Evolutionary conservation across 1,139 yeast species (phyloP).

Genomic region (Diutina sp.): DNA sequence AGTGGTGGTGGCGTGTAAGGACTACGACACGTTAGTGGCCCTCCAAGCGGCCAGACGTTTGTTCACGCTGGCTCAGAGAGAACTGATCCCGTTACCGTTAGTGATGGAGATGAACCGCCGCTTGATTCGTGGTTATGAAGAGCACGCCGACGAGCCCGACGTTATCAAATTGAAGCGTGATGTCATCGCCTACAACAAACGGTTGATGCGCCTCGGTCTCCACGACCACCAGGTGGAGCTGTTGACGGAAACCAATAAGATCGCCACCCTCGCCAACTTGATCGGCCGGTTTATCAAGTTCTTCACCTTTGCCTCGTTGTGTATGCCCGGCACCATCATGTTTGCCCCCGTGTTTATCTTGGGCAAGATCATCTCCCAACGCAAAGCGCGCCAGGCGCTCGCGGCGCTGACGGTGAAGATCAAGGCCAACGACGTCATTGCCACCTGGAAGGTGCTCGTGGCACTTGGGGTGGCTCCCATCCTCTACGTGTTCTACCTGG

Average conservation of each 20-base stretch:
- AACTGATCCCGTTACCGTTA: constrained; percentile 31
- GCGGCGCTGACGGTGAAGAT: constrained; percentile 31
- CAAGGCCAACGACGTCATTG: constrained; percentile 32
- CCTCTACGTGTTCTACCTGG: constrained; percentile 27
- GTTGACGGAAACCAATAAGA: constrained; percentile 16
- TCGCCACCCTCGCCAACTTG: constrained; percentile 16
- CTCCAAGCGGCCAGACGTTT: constrained; percentile 28
- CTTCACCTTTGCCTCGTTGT: constrained; percentile 20
- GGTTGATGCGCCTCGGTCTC: constrained; percentile 21
- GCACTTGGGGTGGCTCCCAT: constrained; percentile 32
- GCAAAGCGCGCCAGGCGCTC: constrained; percentile 28
- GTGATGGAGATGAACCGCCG: constrained; percentile 35
- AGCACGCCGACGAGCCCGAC: constrained; percentile 22
- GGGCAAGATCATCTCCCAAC: constrained; percentile 20
- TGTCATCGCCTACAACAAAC: constrained; percentile 23
- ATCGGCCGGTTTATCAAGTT: constrained; percentile 18
- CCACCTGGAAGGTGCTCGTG: constrained; percentile 35
- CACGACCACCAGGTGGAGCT: constrained; percentile 34
- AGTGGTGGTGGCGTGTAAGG: constrained; percentile 21
- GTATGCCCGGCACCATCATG: constrained; percentile 30
- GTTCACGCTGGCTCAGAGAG: constrained; percentile 40
- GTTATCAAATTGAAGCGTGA: constrained; percentile 20
- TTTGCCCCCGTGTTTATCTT: constrained; percentile 33
- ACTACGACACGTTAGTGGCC: constrained; percentile 20
- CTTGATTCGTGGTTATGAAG: constrained; percentile 26